Evolutionary conservation across 2,329 filamentous ascomycete genomes (phyloP).

Genomic region (Aspergillus ochraceoroseus): DNA sequence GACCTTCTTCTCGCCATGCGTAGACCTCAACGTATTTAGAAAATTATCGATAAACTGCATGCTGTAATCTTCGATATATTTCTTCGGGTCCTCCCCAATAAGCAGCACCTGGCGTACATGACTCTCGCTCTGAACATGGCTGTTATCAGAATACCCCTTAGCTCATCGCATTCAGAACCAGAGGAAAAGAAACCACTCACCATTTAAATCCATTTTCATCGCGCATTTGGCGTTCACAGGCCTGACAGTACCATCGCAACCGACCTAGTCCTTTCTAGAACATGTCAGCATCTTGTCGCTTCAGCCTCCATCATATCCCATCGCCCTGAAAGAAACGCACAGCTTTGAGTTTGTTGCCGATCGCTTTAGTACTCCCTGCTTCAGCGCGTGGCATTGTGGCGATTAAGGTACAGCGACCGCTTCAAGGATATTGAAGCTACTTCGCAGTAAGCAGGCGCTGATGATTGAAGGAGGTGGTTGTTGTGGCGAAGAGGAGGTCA

Average conservation of each 20-base stretch:
- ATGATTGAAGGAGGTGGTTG: background rate
- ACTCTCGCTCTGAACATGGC: constrained; percentile 76
- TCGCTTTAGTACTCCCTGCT: constrained; percentile 81
- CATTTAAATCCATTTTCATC: constrained; percentile 89
- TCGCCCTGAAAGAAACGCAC: constrained; percentile 48
- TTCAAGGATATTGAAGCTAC: background rate
- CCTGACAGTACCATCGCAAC: constrained; percentile 85
- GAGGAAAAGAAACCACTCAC: no score
- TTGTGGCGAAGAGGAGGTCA: constrained; percentile 7
- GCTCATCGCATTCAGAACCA: no score
- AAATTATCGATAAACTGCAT: constrained; percentile 79
- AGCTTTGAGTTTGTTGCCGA: constrained; percentile 85
- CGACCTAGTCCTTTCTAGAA: constrained; percentile 56
- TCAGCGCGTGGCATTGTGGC: constrained; percentile 83
- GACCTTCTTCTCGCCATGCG: constrained; percentile 85
- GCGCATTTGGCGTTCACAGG: constrained; percentile 70
- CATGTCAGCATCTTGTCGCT: no score
- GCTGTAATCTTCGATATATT: constrained; percentile 75
- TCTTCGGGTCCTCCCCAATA: constrained; percentile 81
- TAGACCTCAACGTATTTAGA: constrained; percentile 67
- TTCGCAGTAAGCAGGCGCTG: background rate
- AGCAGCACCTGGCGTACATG: constrained; percentile 87
- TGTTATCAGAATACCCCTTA: constrained; percentile 5
- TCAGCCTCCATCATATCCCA: background rate
- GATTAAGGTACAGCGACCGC: background rate